Evolutionary conservation across 2,329 filamentous ascomycete genomes (phyloP), one percentile per base, ranked within the genome.

Genomic region (Colletotrichum tamarilloi): DNA sequence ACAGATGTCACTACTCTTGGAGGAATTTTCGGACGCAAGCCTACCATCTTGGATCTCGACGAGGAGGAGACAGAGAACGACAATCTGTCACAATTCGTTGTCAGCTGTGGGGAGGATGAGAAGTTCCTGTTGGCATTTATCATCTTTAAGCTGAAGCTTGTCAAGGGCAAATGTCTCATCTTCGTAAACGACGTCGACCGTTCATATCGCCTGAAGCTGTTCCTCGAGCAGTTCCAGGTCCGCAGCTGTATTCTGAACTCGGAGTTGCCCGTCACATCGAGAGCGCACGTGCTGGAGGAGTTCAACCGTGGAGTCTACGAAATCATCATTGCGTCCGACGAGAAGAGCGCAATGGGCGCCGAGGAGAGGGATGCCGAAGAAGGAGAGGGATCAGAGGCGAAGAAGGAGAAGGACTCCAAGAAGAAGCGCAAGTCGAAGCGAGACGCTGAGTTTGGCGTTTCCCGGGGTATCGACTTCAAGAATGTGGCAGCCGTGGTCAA

Each of bases 261-360:
- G 1, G 96, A 99, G 80, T 85, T 99, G 46, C 97, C 97, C 0
- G 92, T 98, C 76, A 98, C 98, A 79, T 97, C 94, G 1, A 89
- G 97, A 73, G 91, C 98, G 52, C 96, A 99, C 80, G 95, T 98
- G 2, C 96, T 99, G 3, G 94, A 98, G 78, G 95, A 98, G 81
- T 99, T 99, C 85, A 99, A 98, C 85, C 94, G 94, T 83, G 94
- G 94, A 66, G 92, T 98, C 7, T 99, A 99, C 87, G 96, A 99
- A 78, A 98, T 98, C 75, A 95, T 99, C 77, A 98, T 99, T 78
- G 97, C 97, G 1, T 95, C 95, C 0, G 97, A 99, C 78, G 95
- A 98, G 80, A 93, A 94, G 76, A 95, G 97, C 80, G 90, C 97
- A 12, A 82, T 98, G 12, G 95, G 93, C 14, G 88, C 91, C 24